Evolutionary conservation across 345 rosid species (phyloP).

Genomic region (Sisymbrium altissimum): DNA sequence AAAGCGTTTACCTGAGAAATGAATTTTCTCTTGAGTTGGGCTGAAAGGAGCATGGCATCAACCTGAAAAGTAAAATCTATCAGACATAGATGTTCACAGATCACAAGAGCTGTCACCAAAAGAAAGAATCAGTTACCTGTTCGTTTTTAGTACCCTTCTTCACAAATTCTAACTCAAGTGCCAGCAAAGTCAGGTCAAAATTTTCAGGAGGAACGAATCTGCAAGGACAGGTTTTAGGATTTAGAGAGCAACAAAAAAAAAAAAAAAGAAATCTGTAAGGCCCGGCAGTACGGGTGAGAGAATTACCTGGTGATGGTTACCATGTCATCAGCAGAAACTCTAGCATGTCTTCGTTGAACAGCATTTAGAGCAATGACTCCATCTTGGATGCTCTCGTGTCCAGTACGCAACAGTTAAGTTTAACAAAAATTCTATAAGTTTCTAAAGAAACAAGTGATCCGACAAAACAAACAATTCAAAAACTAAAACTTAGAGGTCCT

Average conservation of each 20-base stretch:
- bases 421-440: conserved; percentile 8
- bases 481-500: no score
- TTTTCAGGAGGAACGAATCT: conserved; percentile 80
- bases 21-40: conserved; percentile 73
- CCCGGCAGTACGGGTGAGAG: neutral
- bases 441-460: no score
- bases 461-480: no score
- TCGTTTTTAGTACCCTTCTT: conserved; percentile 87
- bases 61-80: conserved; percentile 34
- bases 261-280: no score
- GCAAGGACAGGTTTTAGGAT: neutral
- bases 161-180: conserved; percentile 84
- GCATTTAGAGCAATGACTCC: conserved; percentile 75
- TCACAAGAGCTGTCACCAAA: neutral
- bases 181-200: conserved; percentile 74
- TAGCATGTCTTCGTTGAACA: conserved; percentile 77
- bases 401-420: conserved; percentile 63
- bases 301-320: conserved; percentile 63
- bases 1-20: conserved; percentile 55
- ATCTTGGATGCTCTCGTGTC: conserved; percentile 59
- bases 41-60: conserved; percentile 76
- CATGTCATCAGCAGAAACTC: conserved; percentile 76
- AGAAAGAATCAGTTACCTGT: conserved; percentile 45
- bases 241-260: no score
- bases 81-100: neutral